phyloP scores from a whole-genome alignment of 2,329 filamentous ascomycete genomes.

The Cladophialophora immunda region DNA sequence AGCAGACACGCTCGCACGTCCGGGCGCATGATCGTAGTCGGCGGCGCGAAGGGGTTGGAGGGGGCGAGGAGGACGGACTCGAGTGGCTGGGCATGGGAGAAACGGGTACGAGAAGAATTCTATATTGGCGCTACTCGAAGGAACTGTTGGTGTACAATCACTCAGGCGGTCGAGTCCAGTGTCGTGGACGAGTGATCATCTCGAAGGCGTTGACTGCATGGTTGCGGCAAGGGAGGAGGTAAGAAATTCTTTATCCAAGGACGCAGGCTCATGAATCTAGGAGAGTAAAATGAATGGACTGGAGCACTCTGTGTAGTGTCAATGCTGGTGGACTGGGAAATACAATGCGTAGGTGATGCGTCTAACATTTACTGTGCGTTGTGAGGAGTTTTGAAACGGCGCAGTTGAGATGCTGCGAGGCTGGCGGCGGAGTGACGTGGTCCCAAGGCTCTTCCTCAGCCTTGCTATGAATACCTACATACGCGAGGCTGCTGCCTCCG shows the following conservation, averaged over 20 bases:
- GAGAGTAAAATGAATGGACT: not conserved
- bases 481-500: not conserved
- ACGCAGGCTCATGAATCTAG: not conserved
- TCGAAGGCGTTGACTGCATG: conserved; percentile 25
- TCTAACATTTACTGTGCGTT: not conserved
- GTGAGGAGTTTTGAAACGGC: not conserved
- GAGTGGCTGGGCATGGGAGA: conserved; percentile 41
- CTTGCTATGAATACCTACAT: not conserved
- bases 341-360: not conserved
- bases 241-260: not conserved
- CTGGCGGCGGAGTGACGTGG: not conserved
- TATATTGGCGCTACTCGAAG: not conserved
- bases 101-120: conserved; percentile 4
- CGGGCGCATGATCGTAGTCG: conserved; percentile 53
- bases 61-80: conserved; percentile 46
- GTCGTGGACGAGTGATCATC: conserved; percentile 26
- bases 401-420: not conserved
- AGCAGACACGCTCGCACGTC: conserved; percentile 81
- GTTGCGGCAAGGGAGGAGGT: not conserved
- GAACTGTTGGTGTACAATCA: conserved; percentile 12
- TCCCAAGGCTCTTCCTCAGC: not conserved
- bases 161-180: conserved; percentile 28
- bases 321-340: too few species aligned
- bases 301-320: not conserved
- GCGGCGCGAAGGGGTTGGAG: conserved; percentile 52